Evolutionary conservation across 257 asterid species (phyloP).

Genomic region (Solanum sejunctum): DNA sequence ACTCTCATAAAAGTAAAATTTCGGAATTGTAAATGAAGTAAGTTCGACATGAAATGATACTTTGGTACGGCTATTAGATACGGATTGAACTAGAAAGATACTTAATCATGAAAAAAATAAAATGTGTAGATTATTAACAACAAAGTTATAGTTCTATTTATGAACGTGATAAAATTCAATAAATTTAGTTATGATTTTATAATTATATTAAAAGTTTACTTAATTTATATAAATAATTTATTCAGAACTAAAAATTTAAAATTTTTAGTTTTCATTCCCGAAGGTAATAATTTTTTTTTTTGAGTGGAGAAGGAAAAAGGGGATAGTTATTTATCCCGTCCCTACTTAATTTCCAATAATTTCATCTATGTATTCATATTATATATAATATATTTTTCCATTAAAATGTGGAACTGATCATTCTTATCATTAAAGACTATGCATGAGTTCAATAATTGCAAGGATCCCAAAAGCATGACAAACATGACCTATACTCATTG

Average conservation of each 20-base stretch:
- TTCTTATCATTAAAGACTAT: slow-evolving; percentile 37
- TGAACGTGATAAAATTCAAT: not conserved
- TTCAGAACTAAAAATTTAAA: not conserved
- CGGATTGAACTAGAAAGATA: not conserved
- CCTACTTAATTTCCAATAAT: not conserved
- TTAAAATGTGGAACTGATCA: not conserved
- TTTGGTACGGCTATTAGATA: too few relatives aligned
- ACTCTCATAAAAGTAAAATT: too few relatives aligned
- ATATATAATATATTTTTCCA: not conserved
- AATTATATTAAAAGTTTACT: not conserved
- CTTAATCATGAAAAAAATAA: not conserved
- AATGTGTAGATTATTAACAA: not conserved
- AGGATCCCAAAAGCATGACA: slow-evolving; percentile 86
- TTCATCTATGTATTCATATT: not conserved
- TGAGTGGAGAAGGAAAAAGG: not conserved
- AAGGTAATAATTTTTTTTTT: not conserved
- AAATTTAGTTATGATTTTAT: not conserved
- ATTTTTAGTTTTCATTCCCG: not conserved
- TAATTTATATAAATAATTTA: not conserved
- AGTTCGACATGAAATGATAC: too few relatives aligned
- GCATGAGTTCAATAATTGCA: slow-evolving; percentile 81
- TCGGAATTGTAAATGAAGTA: too few relatives aligned
- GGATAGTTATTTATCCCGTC: not conserved
- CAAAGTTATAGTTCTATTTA: not conserved
- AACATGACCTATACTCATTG: slow-evolving; percentile 28